Evolutionary conservation across 2,329 filamentous ascomycete species (phyloP).

Genomic region (Cladophialophora psammophila): DNA sequence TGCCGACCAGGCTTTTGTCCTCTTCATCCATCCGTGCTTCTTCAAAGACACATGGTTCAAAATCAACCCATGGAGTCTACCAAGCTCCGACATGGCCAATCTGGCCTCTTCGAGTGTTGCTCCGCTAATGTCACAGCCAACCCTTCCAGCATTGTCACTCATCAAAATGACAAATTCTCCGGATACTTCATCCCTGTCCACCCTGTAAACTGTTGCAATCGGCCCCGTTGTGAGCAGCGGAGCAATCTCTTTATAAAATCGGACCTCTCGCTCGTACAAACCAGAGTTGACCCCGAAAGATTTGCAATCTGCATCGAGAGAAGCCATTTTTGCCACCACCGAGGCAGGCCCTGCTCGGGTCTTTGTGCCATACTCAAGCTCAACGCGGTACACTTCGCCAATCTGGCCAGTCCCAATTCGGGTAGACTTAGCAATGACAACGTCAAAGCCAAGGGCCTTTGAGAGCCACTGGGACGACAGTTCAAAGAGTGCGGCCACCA

Average conservation of each 20-base stretch:
- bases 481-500: constrained; percentile 1
- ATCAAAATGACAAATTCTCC: constrained; percentile 1
- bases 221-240: background rate
- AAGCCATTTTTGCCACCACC: constrained; percentile 9
- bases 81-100: constrained; percentile 2
- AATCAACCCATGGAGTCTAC: background rate
- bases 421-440: background rate
- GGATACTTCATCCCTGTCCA: background rate
- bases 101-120: background rate
- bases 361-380: constrained; percentile 7
- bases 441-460: constrained; percentile 1
- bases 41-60: constrained; percentile 5
- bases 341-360: constrained; percentile 10
- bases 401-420: background rate
- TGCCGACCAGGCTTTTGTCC: background rate
- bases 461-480: background rate
- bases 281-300: constrained; percentile 1
- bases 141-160: constrained; percentile 3
- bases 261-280: constrained; percentile 1
- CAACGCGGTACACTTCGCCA: background rate
- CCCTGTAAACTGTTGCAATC: background rate
- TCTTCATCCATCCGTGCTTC: background rate
- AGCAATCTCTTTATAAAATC: background rate
- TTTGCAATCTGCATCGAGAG: constrained; percentile 12
- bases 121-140: background rate